Base-by-base conservation (phyloP, 768 basidiomycete species). In the Amyloporia xantha region DNA sequence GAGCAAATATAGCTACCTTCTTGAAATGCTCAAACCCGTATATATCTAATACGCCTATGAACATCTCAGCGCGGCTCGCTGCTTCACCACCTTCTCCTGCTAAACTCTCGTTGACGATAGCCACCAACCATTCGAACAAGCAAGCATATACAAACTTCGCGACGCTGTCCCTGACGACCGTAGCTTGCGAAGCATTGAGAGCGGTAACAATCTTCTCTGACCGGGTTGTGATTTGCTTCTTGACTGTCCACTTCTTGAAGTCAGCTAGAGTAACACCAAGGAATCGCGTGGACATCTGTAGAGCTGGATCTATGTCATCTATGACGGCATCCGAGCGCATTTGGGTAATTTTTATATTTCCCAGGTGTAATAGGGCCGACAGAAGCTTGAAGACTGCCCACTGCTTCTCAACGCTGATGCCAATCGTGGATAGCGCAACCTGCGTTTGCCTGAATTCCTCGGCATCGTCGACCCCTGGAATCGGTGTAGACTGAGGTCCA, bases 101-200 rank as follows among this genome's bases (percentile, higher is more conserved):
- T 68, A 99, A 73, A 67, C 89, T 91, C 68, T 98, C 95, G 66
- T 99, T 99, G 61, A 97, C 89, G 49, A 97, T 90, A 12, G 91
- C 86, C 23, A 98, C 95, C 40, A 99, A 74, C 93, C 95, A 99
- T 68, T 99, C 96, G 62, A 99, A 99, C 64, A 98, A 73, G 66
- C 93, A 97, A 6, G 95, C 93, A 69, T 99, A 99, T 35, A 99
- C 88, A 66, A 97, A 98, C 68, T 99, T 99, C 24, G 96, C 89
- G 40, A 98, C 95, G 60, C 88, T 91, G 66, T 99, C 96, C 53
- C 92, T 76, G 47, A 99, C 96, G 48, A 93, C 91, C 12, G 82
- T 87, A 13, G 96, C 94, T 66, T 96, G 93, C 3, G 87, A 77
- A 11, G 81, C 84, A 68, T 80, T 93, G 54, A 99, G 72, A 45